Conservation (phyloP, 148 eudicot genomes). For the Dysphania ambrosioides region DNA sequence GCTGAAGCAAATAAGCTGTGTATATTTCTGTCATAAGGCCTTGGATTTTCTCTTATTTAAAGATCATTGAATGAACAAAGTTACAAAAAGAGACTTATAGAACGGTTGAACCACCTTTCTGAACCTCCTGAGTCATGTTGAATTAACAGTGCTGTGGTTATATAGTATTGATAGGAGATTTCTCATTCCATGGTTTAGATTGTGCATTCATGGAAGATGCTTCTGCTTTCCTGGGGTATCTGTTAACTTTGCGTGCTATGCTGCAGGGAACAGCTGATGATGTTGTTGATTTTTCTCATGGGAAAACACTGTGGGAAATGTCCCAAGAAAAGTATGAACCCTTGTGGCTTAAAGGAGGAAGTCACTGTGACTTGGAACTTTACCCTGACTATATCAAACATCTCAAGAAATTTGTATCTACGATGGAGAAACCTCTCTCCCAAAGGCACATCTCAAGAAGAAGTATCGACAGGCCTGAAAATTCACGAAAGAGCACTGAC, state of each 20-base stretch:
- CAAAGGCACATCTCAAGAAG: slow-evolving; percentile 57
- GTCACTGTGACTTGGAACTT: slow-evolving; percentile 83
- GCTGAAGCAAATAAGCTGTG: background rate
- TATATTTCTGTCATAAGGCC: background rate
- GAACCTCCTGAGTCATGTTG: background rate
- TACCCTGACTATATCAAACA: slow-evolving; percentile 81
- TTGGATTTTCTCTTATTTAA: background rate
- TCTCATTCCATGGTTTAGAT: background rate
- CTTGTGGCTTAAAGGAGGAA: slow-evolving; percentile 90
- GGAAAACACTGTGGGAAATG: slow-evolving; percentile 83
- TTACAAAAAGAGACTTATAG: background rate
- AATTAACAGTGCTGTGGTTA: background rate
- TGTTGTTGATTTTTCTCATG: slow-evolving; percentile 95
- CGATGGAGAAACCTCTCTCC: slow-evolving; percentile 70
- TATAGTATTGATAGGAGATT: background rate
- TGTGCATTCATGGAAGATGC: background rate
- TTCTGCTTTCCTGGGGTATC: background rate
- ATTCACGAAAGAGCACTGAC: slow-evolving; percentile 63
- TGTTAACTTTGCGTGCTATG: slow-evolving; percentile 22
- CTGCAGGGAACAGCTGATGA: slow-evolving; percentile 91
- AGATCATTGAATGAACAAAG: background rate
- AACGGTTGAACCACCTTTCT: background rate
- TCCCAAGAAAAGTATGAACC: slow-evolving; percentile 86
- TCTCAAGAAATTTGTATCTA: slow-evolving; percentile 68
- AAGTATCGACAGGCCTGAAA: slow-evolving; percentile 59